phyloP scores from a whole-genome alignment of 225 moss, liverwort and hornwort species.

The Polytrichum formosum region DNA sequence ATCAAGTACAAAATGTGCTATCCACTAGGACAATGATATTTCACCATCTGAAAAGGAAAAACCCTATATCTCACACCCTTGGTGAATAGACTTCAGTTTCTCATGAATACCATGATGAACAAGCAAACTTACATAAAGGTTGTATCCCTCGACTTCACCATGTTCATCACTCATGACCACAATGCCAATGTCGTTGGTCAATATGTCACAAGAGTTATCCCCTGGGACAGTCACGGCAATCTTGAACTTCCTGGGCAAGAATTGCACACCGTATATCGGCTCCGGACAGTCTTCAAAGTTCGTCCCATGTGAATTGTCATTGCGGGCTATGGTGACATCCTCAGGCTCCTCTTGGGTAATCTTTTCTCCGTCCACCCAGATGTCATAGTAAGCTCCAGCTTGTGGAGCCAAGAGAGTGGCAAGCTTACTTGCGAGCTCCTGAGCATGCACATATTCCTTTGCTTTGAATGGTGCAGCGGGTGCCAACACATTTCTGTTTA shows the following conservation, averaged over 20 bases:
- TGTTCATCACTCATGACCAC: constrained; percentile 68
- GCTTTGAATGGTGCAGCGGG: constrained; percentile 74
- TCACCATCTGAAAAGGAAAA: background rate
- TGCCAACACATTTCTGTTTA: constrained; percentile 88
- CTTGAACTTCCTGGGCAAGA: constrained; percentile 89
- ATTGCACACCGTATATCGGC: constrained; percentile 81
- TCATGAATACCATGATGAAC: background rate
- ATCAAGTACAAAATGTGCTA: too few species aligned
- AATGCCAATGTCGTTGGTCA: constrained; percentile 83
- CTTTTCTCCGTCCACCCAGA: constrained; percentile 94
- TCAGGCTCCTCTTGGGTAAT: constrained; percentile 62
- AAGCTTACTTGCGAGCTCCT: constrained; percentile 75
- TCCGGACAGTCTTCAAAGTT: constrained; percentile 82
- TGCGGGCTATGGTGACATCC: constrained; percentile 76
- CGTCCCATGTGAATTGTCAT: constrained; percentile 68
- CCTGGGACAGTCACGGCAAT: constrained; percentile 93
- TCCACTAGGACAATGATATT: too few species aligned
- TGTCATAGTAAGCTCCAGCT: constrained; percentile 87
- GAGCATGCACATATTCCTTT: constrained; percentile 74
- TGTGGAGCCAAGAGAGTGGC: constrained; percentile 81
- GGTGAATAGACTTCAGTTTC: background rate
- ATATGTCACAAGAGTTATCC: constrained; percentile 84
- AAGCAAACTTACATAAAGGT: constrained; percentile 63
- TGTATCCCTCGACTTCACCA: constrained; percentile 80
- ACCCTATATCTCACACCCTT: background rate